Percentiles rank a stretch among this genome's conserved stretches.
phyloP scores from a whole-genome alignment of 192 early-diverging fungal species.

The Piromyces sp. region DNA sequence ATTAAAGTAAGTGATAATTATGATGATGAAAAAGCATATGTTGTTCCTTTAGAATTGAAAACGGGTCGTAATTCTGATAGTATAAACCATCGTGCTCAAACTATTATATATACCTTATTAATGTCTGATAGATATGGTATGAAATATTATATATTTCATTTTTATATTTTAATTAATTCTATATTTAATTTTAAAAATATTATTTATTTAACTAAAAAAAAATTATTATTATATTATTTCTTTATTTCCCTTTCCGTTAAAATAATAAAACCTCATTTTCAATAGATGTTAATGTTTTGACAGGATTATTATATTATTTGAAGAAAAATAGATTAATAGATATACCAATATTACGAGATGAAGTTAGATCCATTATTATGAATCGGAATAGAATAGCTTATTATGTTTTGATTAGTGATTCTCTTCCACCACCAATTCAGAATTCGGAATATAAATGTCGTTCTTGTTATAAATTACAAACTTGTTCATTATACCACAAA shows the following conservation, averaged over 20 bases:
- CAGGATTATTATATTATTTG: slow-evolving; percentile 64
- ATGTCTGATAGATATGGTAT: slow-evolving; percentile 36
- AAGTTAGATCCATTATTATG: slow-evolving; percentile 54
- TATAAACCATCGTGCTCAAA: slow-evolving; percentile 61
- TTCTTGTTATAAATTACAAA: slow-evolving; percentile 39
- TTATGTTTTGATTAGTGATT: slow-evolving; percentile 14
- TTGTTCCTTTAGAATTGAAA: slow-evolving; percentile 79
- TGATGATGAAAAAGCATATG: slow-evolving; percentile 15
- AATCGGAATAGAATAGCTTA: slow-evolving; percentile 55
- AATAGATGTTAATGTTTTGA: slow-evolving; percentile 41
- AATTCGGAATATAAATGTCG: slow-evolving; percentile 39
- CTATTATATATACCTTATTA: slow-evolving; percentile 65
- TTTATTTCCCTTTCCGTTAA: neutral
- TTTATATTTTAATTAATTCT: too few species aligned
- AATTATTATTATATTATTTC: slow-evolving; percentile 1
- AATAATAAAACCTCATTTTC: neutral
- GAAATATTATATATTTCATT: slow-evolving; percentile 11
- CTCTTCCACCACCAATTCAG: slow-evolving; percentile 52
- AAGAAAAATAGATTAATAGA: slow-evolving; percentile 41
- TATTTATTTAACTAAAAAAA: too few species aligned
- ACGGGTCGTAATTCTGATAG: slow-evolving; percentile 47
- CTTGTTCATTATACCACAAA: slow-evolving; percentile 58
- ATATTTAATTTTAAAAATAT: too few species aligned
- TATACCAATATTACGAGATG: slow-evolving; percentile 39
- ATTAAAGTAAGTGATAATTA: slow-evolving; percentile 3